phyloP scores from a whole-genome alignment of 208 protist species.

The Strigomonas culicis region DNA sequence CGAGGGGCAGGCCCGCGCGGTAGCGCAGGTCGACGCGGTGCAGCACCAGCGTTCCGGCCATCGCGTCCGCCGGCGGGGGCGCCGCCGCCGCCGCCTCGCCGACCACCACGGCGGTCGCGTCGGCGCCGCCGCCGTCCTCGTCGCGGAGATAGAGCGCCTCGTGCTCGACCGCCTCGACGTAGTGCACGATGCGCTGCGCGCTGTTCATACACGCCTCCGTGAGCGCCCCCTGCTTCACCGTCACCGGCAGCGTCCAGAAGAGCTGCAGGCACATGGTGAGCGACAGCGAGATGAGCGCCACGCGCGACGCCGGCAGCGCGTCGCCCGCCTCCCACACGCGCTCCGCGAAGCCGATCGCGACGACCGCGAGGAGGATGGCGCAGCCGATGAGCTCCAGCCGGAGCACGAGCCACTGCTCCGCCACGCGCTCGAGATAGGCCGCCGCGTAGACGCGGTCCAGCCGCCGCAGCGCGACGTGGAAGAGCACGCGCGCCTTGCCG shows the following conservation, averaged over 20 bases:
- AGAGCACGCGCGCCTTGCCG: constrained; percentile 19
- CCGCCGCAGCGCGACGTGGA: constrained; percentile 33
- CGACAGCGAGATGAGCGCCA: constrained; percentile 59
- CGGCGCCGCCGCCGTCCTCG: constrained; percentile 8
- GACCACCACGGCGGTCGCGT: background rate
- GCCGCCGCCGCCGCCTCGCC: background rate
- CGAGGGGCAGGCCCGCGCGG: constrained; percentile 49
- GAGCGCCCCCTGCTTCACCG: constrained; percentile 43
- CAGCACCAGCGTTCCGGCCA: constrained; percentile 35
- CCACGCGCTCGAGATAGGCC: constrained; percentile 40
- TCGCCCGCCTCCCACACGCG: background rate
- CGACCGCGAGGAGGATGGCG: constrained; percentile 67
- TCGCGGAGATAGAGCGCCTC: constrained; percentile 31
- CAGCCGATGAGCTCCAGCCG: constrained; percentile 62
- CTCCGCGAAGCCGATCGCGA: constrained; percentile 33
- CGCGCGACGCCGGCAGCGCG: constrained; percentile 33
- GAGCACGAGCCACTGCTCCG: constrained; percentile 70
- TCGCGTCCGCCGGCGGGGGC: background rate
- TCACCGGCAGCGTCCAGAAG: constrained; percentile 48
- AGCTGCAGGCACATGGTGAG: constrained; percentile 60
- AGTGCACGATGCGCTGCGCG: constrained; percentile 68
- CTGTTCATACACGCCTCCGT: constrained; percentile 85
- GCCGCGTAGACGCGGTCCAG: constrained; percentile 58
- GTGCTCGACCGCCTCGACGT: constrained; percentile 69
- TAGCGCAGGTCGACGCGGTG: constrained; percentile 66